Conservation (phyloP, 1,139 yeast species). For the Blastobotrys capitulatus region DNA sequence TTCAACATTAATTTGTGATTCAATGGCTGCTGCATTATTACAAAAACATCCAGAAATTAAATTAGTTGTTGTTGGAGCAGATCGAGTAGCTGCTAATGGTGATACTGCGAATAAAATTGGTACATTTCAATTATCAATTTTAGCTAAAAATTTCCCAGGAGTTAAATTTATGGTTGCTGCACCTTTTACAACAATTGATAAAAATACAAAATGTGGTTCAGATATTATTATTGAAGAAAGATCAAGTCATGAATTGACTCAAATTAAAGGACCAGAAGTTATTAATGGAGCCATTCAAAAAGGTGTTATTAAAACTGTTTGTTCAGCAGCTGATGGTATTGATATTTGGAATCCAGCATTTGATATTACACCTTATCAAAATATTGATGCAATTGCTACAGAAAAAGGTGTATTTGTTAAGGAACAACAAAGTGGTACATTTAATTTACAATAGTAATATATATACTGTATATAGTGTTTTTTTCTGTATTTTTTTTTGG, state of each 20-base stretch:
- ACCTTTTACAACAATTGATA: conserved; percentile 85
- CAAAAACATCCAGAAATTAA: conserved; percentile 51
- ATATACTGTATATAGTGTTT: no score
- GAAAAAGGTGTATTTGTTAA: conserved; percentile 49
- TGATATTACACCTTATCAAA: conserved; percentile 80
- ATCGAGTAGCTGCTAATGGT: conserved; percentile 79
- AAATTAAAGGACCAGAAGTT: conserved; percentile 61
- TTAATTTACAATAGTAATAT: neutral
- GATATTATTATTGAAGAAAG: conserved; percentile 83
- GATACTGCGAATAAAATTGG: conserved; percentile 97
- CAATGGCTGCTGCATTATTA: conserved; percentile 81
- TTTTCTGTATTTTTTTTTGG: no score
- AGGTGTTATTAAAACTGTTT: conserved; percentile 42
- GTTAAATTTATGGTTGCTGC: conserved; percentile 91
- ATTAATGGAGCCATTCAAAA: conserved; percentile 25
- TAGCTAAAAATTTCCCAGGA: conserved; percentile 44
- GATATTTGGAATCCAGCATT: conserved; percentile 95
- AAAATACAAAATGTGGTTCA: conserved; percentile 58
- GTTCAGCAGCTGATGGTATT: conserved; percentile 80
- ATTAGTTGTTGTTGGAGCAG: conserved; percentile 97
- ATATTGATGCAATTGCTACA: conserved; percentile 85
- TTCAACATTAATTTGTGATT: conserved; percentile 81
- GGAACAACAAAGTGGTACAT: conserved; percentile 2
- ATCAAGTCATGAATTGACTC: conserved; percentile 71
- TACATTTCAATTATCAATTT: conserved; percentile 81